phyloP scores from a whole-genome alignment of 2,329 filamentous ascomycete genomes.

The Colletotrichum higginsianum region DNA sequence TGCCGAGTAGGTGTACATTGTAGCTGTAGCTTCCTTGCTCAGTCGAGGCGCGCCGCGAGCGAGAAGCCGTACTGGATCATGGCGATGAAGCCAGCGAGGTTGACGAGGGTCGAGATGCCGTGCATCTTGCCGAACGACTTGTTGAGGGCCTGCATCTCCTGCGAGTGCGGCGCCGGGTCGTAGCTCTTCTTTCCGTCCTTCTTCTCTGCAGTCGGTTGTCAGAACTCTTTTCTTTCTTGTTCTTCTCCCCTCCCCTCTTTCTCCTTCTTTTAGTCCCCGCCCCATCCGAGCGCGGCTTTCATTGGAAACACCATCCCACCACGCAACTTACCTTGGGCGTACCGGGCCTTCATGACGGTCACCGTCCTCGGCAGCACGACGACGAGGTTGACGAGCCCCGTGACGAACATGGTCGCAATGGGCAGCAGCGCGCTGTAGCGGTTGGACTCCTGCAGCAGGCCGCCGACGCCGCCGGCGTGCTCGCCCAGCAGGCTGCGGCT shows the following conservation, averaged over 20 bases:
- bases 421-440: slow-evolving; percentile 77
- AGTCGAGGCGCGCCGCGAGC: slow-evolving; percentile 75
- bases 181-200: slow-evolving; percentile 91
- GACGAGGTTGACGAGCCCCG: slow-evolving; percentile 78
- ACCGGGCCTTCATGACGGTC: slow-evolving; percentile 80
- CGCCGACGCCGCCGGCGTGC: slow-evolving; percentile 61
- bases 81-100: slow-evolving; percentile 78
- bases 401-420: slow-evolving; percentile 78
- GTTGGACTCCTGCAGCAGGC: slow-evolving; percentile 73
- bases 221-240: not conserved
- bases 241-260: no score
- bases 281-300: not conserved
- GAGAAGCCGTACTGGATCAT: slow-evolving; percentile 84
- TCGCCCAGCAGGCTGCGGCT: slow-evolving; percentile 62
- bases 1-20: not conserved
- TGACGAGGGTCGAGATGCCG: slow-evolving; percentile 84
- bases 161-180: slow-evolving; percentile 83
- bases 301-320: not conserved
- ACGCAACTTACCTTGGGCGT: slow-evolving; percentile 77
- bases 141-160: slow-evolving; percentile 87
- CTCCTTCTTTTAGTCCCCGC: no score
- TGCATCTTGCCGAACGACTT: slow-evolving; percentile 85
- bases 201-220: slow-evolving; percentile 69
- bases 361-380: slow-evolving; percentile 83
- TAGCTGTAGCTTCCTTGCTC: slow-evolving; percentile 31